These are phyloP conservation scores for Jamesozyma lodderae DNA, from an alignment of 805 yeast species.

Conservation along the genomic window DNA sequence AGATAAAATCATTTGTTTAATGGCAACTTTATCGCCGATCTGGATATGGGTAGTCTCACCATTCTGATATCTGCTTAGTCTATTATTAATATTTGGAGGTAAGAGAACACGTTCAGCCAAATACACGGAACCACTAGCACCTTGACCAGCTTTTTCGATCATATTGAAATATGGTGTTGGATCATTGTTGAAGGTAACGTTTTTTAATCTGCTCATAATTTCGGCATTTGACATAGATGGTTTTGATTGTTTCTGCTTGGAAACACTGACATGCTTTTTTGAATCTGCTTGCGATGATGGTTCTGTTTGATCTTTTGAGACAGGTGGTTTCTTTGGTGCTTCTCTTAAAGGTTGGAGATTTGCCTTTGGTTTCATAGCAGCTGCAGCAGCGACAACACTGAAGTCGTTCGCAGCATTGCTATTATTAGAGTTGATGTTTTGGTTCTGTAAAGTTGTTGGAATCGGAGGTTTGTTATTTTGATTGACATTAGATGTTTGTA, in stretches of 20 bases:
- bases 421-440: not conserved
- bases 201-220: slow-evolving; percentile 66
- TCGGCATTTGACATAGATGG: slow-evolving; percentile 79
- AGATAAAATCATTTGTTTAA: slow-evolving; percentile 88
- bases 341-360: slow-evolving; percentile 17
- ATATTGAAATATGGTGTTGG: slow-evolving; percentile 77
- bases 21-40: slow-evolving; percentile 70
- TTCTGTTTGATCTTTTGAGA: slow-evolving; percentile 3
- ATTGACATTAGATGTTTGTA: not conserved
- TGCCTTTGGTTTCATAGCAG: slow-evolving; percentile 23
- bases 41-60: slow-evolving; percentile 17
- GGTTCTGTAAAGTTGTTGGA: slow-evolving; percentile 16
- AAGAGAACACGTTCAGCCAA: slow-evolving; percentile 57
- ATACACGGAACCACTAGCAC: slow-evolving; percentile 95
- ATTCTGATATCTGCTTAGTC: slow-evolving; percentile 9
- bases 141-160: slow-evolving; percentile 88
- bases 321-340: slow-evolving; percentile 27
- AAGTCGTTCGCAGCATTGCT: slow-evolving; percentile 15
- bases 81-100: slow-evolving; percentile 18
- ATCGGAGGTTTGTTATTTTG: slow-evolving; percentile 10
- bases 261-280: slow-evolving; percentile 26
- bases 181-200: slow-evolving; percentile 75
- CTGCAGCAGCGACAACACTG: slow-evolving; percentile 32
- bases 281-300: slow-evolving; percentile 11
- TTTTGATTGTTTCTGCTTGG: slow-evolving; percentile 38